Evolutionary conservation across 1,139 yeast species (phyloP).

Genomic region (Saccharomyces pastorianus): DNA sequence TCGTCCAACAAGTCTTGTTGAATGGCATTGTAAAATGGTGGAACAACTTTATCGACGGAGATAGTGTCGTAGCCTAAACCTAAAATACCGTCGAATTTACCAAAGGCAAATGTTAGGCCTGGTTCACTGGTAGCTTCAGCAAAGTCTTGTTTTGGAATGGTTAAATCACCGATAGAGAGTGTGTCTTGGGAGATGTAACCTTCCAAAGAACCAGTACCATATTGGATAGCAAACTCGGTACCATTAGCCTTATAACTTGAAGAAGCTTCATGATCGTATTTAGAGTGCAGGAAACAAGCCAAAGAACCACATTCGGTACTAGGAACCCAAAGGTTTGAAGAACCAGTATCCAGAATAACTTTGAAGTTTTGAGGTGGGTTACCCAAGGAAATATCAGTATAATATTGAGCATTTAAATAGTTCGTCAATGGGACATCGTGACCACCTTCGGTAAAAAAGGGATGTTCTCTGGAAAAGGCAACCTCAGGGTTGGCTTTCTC

Average conservation of each 20-base stretch:
- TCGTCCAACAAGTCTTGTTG: conserved; percentile 71
- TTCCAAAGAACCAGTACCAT: conserved; percentile 87
- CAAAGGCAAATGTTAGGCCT: conserved; percentile 95
- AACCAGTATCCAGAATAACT: conserved; percentile 89
- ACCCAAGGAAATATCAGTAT: conserved; percentile 80
- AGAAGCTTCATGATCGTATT: conserved; percentile 76
- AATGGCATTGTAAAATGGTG: conserved; percentile 89
- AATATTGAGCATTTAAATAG: conserved; percentile 91
- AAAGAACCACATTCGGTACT: conserved; percentile 78
- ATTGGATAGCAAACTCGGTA: conserved; percentile 70
- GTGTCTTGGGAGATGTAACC: conserved; percentile 87
- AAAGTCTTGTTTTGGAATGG: conserved; percentile 79
- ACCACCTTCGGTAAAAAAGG: conserved; percentile 30
- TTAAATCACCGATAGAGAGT: conserved; percentile 71
- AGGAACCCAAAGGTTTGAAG: conserved; percentile 96
- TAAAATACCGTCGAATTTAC: conserved; percentile 92
- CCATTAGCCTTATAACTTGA: conserved; percentile 82
- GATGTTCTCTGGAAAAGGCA: conserved; percentile 22
- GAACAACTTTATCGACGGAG: conserved; percentile 79
- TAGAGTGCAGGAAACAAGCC: conserved; percentile 89
- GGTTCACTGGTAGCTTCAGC: conserved; percentile 97
- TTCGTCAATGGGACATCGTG: conserved; percentile 80
- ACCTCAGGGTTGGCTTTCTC: conserved; percentile 38
- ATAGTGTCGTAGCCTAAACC: conserved; percentile 92
- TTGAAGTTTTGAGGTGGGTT: conserved; percentile 90